Base-by-base conservation (phyloP, 495 filamentous ascomycete species). In the Glarea lozoyensis region DNA sequence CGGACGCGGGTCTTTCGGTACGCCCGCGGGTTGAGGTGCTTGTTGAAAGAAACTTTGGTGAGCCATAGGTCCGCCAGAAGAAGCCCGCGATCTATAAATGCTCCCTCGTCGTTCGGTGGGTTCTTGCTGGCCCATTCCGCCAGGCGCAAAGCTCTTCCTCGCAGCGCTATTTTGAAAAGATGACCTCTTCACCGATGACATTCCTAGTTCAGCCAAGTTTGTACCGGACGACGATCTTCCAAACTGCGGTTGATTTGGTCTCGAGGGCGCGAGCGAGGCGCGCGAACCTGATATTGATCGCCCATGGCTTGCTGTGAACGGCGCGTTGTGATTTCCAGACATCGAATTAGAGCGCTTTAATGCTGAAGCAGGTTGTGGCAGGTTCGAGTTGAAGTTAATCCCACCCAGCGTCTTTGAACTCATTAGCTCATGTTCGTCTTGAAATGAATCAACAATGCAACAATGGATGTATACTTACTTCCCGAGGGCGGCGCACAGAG, bases 41-140 rank as follows among this genome's bases (percentile, higher is more conserved):
- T 85, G 84, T 44, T 86, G 81, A 72, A 98, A 97, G 68, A 94
- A 94, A 40, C 84, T 92, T 62, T 93, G 87, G 48, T 85, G 83
- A 10, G 74, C 73, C 56, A 73, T 70, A 17, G 74, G 73, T 13
- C 74, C 79, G 22, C 60, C 70, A 31, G 72, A 62, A 15, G 64
- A 73, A 12, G 59, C 59, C 38, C 66, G 86, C 73, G 40, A 80
- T 67, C 80, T 81, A 58, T 87, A 95, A 7, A 93, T 77, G 58
- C 88, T 95, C 62, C 88, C 94, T 46, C 92, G 74, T 37, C 92
- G 74, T 53, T 92, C 63, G 58, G 58, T 66, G 58, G 59, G 45
- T 54, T 71, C 48, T 58, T 78, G 52, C 55, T 66, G 60, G 48
- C 76, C 63, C 51, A 58, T 59, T 29, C 60, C 57, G 25, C 79